Base-by-base conservation (phyloP, 768 basidiomycete species). In the Scleroderma citrinum region DNA sequence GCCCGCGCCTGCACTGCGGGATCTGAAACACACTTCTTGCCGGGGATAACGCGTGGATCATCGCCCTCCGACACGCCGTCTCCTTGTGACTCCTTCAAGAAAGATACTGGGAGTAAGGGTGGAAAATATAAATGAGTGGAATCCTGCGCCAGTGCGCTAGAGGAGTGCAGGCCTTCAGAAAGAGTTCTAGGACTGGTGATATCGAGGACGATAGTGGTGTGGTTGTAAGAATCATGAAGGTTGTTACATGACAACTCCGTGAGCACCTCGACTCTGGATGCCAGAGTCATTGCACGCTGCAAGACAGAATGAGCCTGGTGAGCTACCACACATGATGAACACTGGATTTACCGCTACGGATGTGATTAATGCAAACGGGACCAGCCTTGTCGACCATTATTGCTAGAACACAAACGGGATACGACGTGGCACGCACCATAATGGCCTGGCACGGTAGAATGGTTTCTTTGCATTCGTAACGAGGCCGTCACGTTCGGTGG, bases 271-370 rank as follows among this genome's bases (percentile, higher is more conserved):
- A 91, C 83, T 48, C 87, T 79, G 11, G 87, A 82, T 32, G 86
- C 82, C 64, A 86, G 72, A 1, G 87, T 89, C 69, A 90, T 81
- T 30, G 87, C 87, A 21, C 87, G 83, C 88, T 90, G 53, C 7
- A 44, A 42, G 7, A 37, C 26, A 16, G 32, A 54, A 20, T 55
- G 52, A 54, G 46, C 51, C 36, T 44, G 49, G 20, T 20, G n/a
- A 40, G 21, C 35, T 52, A 26, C 23, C 49, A 21, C 48, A 32
- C 13, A 13, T 11, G 23, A 41, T 16, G 34, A 37, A 44, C 19
- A 43, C 30, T 14, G 24, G 26, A 71, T 77, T 52, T 58, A 87
- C 87, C 59, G 83, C 80, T 59, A 89, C 74, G 23, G 83, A 81
- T 45, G 80, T 76, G 11, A 75, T 65, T 34, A 90, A 64, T 5